Conservation (phyloP, 306 rosid species). For the Hippophae tibetana region DNA sequence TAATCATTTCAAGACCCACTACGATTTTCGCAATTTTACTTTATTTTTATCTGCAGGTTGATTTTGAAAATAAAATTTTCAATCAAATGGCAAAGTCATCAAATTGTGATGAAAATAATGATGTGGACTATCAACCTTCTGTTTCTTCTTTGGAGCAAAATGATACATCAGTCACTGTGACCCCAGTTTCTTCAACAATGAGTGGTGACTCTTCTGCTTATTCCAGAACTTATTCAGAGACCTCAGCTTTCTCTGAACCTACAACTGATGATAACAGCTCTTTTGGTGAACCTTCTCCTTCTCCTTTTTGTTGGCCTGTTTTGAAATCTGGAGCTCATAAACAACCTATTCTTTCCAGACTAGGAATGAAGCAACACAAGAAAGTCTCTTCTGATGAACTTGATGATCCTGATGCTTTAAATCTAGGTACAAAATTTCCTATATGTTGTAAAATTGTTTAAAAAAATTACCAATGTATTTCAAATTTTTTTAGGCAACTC, state of each 20-base stretch:
- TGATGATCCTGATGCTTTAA: conserved; percentile 49
- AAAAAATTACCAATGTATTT: no score
- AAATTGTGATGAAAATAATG: conserved; percentile 42
- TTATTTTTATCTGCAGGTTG: conserved; percentile 43
- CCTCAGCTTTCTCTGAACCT: conserved; percentile 61
- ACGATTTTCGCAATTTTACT: neutral
- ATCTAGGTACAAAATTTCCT: conserved; percentile 41
- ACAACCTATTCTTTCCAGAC: conserved; percentile 36
- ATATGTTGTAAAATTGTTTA: neutral
- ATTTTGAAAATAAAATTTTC: conserved; percentile 15
- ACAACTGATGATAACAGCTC: conserved; percentile 38
- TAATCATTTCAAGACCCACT: no score
- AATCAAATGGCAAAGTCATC: conserved; percentile 45
- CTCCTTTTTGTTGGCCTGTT: conserved; percentile 32
- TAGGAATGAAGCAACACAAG: conserved; percentile 39
- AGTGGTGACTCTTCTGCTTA: conserved; percentile 59
- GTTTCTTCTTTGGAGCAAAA: conserved; percentile 67
- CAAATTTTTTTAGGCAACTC: no score
- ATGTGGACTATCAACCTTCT: conserved; percentile 52
- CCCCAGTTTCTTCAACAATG: conserved; percentile 42
- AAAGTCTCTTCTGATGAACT: conserved; percentile 22
- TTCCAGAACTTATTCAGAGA: conserved; percentile 54
- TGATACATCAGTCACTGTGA: conserved; percentile 48
- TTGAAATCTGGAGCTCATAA: conserved; percentile 26
- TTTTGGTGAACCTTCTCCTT: conserved; percentile 47